These are phyloP conservation scores for Fusarium denticulatum DNA, from an alignment of 2,329 filamentous ascomycete genomes.

Conservation along the genomic window DNA sequence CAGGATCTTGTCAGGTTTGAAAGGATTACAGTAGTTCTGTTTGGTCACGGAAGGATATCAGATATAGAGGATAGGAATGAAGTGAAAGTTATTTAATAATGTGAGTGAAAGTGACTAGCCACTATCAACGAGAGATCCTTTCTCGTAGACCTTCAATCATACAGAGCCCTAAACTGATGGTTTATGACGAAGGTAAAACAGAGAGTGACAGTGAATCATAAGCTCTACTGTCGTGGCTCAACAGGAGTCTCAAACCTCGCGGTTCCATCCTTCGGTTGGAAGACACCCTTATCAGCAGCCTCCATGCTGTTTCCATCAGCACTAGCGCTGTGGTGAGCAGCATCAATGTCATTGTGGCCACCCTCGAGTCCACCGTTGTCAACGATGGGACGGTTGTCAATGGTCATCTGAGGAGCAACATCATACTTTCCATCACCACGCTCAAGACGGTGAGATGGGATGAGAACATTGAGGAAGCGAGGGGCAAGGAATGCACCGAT, in stretches of 20 bases:
- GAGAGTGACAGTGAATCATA: neutral
- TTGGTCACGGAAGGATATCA: too few species aligned
- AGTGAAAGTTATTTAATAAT: neutral
- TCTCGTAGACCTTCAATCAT: neutral
- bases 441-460: conserved; percentile 14
- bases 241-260: neutral
- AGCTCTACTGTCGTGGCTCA: conserved; percentile 1
- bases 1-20: neutral
- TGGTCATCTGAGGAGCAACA: conserved; percentile 28
- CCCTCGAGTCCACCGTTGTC: conserved; percentile 23
- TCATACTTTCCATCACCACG: conserved; percentile 34
- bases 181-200: neutral
- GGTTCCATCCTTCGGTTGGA: neutral
- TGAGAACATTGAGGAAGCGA: conserved; percentile 27
- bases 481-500: conserved; percentile 26
- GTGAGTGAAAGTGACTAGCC: neutral
- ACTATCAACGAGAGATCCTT: neutral
- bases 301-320: conserved; percentile 22
- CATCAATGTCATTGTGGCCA: neutral
- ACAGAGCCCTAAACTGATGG: fast-evolving
- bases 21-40: too few species aligned
- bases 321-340: neutral
- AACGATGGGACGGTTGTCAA: conserved; percentile 15
- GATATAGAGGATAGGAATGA: fast-evolving
- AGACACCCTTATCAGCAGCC: conserved; percentile 10